phyloP scores from a whole-genome alignment of 148 eudicot species.

The Oxyria digyna region DNA sequence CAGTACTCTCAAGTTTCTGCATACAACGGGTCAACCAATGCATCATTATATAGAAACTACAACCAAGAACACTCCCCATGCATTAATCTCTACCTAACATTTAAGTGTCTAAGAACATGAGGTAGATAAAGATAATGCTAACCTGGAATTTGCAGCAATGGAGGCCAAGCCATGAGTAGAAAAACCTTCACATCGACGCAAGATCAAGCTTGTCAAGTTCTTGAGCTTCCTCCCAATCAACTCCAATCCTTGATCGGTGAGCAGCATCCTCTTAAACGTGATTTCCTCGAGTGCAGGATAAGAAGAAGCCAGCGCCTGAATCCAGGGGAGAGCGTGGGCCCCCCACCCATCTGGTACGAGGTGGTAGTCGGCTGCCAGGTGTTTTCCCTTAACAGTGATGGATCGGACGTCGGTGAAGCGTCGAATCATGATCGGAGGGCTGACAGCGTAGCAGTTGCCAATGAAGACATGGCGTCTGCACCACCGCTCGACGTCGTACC shows the following conservation, averaged over 20 bases:
- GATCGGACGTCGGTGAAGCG: conserved; percentile 49
- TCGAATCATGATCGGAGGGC: conserved; percentile 39
- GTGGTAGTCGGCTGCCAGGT: conserved; percentile 70
- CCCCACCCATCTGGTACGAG: conserved; percentile 85
- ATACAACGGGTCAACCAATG: background rate
- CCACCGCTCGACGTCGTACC: conserved; percentile 58
- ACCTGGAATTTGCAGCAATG: conserved; percentile 86
- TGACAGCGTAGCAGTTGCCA: conserved; percentile 74
- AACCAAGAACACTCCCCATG: too few species aligned
- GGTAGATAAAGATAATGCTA: background rate
- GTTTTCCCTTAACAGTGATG: conserved; percentile 70
- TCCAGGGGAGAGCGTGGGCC: conserved; percentile 60
- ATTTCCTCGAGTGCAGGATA: conserved; percentile 55
- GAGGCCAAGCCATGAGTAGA: conserved; percentile 74
- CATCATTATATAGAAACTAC: too few species aligned
- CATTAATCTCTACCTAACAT: background rate
- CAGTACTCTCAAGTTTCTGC: conserved; percentile 58
- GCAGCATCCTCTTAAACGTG: conserved; percentile 66
- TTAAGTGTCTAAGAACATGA: background rate
- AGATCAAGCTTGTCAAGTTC: conserved; percentile 55
- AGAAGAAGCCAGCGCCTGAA: conserved; percentile 38
- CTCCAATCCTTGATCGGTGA: conserved; percentile 61
- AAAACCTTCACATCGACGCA: conserved; percentile 69
- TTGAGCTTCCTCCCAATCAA: conserved; percentile 42
- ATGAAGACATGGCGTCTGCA: conserved; percentile 54